These are phyloP conservation scores for Trichoderma hamatum DNA, from an alignment of 2,329 filamentous ascomycete genomes.

Conservation along the genomic window DNA sequence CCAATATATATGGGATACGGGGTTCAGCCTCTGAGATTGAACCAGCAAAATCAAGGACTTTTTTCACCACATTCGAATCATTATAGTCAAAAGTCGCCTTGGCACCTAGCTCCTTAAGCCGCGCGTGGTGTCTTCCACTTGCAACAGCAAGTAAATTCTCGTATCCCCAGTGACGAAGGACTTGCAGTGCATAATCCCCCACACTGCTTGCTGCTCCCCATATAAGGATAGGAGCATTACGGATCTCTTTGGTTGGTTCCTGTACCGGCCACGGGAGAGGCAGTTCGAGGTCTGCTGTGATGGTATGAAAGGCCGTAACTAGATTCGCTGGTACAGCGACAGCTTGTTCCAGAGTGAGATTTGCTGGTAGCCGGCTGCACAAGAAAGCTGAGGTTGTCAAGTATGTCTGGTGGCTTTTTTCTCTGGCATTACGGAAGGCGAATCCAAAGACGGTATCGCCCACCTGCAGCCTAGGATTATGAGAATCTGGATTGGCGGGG, in stretches of 20 bases:
- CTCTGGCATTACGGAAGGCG: background rate
- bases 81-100: constrained; percentile 52
- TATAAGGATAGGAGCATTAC: constrained; percentile 48
- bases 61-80: constrained; percentile 40
- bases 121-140: constrained; percentile 49
- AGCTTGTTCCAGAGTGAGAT: background rate
- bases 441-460: background rate
- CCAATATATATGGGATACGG: background rate
- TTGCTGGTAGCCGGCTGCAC: background rate
- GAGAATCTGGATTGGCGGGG: constrained; percentile 53
- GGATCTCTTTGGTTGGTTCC: constrained; percentile 41
- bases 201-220: constrained; percentile 59
- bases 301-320: constrained; percentile 61
- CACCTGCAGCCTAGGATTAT: background rate
- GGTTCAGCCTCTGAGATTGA: background rate
- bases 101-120: constrained; percentile 50
- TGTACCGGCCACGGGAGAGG: constrained; percentile 61
- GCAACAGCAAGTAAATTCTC: constrained; percentile 52
- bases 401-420: background rate
- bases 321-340: constrained; percentile 34
- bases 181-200: constrained; percentile 53
- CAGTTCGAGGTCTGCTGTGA: constrained; percentile 53
- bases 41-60: constrained; percentile 35
- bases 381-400: background rate
- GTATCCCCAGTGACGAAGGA: constrained; percentile 57